A percentile compares a stretch with the other conserved stretches of the same genome.
phyloP scores from a whole-genome alignment of 148 eudicot species.

The Fagopyrum esculentum region DNA sequence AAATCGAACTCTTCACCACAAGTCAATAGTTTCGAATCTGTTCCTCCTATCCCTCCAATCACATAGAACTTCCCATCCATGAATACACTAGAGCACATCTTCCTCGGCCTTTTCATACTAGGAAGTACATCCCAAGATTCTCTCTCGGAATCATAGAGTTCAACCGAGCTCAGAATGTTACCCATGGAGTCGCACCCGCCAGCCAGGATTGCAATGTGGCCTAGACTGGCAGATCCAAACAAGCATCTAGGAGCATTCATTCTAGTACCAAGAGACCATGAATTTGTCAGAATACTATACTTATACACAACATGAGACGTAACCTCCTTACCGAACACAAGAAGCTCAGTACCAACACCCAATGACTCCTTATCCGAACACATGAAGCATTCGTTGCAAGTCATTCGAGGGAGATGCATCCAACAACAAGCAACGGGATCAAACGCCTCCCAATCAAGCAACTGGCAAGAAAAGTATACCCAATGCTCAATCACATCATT shows the following conservation, averaged over 20 bases:
- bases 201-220: no score
- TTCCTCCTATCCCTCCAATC: conserved; percentile 27
- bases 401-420: conserved; percentile 17
- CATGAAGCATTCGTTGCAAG: conserved; percentile 10
- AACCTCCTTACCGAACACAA: no score
- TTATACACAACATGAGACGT: no score
- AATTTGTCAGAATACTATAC: no score
- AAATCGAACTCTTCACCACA: conserved; percentile 31
- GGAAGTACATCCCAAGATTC: conserved; percentile 18
- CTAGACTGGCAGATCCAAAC: no score
- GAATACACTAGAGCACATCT: conserved; percentile 28
- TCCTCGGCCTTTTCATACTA: conserved; percentile 25
- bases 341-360: no score
- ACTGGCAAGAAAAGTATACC: not conserved
- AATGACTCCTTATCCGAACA: no score
- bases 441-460: conserved; percentile 28
- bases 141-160: no score
- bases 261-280: no score
- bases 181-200: no score
- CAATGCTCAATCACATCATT: not conserved
- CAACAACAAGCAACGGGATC: conserved; percentile 22
- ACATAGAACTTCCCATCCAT: conserved; percentile 30
- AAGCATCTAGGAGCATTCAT: no score
- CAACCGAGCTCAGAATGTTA: no score
- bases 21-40: conserved; percentile 17